Evolutionary conservation across 1,284 basidiomycete species (phyloP).

Genomic region (Malassezia vespertilionis): DNA sequence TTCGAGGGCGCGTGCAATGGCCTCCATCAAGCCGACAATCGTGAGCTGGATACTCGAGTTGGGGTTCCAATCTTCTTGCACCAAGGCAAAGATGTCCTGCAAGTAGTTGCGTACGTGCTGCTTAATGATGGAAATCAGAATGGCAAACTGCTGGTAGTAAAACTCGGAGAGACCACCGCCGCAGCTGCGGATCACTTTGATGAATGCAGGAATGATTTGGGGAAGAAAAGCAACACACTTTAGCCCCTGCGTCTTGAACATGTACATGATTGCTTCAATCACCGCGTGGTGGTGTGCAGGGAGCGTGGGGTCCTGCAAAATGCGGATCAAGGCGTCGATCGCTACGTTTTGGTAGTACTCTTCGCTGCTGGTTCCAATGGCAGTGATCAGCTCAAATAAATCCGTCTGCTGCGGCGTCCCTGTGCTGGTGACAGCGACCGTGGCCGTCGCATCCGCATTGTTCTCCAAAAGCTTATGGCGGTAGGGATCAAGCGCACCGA

Average conservation of each 20-base stretch:
- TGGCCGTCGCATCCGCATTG: slow-evolving; percentile 63
- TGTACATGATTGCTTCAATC: slow-evolving; percentile 97
- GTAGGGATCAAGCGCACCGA: slow-evolving; percentile 97
- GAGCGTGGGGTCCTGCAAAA: slow-evolving; percentile 58
- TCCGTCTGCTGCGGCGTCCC: slow-evolving; percentile 50
- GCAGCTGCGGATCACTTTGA: slow-evolving; percentile 72
- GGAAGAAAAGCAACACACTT: slow-evolving; percentile 93
- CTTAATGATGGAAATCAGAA: slow-evolving; percentile 91
- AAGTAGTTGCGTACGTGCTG: slow-evolving; percentile 77
- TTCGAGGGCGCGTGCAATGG: slow-evolving; percentile 86
- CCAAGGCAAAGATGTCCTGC: slow-evolving; percentile 43
- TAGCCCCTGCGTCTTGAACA: slow-evolving; percentile 94
- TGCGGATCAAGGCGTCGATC: slow-evolving; percentile 74
- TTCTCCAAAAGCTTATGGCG: slow-evolving; percentile 74
- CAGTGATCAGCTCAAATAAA: slow-evolving; percentile 54
- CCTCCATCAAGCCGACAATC: slow-evolving; percentile 84
- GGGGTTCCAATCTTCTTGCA: slow-evolving; percentile 45
- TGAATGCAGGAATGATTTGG: slow-evolving; percentile 92
- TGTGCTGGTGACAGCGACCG: slow-evolving; percentile 50
- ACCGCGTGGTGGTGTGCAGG: slow-evolving; percentile 62
- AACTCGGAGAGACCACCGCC: slow-evolving; percentile 72
- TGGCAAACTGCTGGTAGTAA: slow-evolving; percentile 89
- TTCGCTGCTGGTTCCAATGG: slow-evolving; percentile 53
- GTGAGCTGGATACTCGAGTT: slow-evolving; percentile 75
- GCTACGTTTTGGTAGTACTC: slow-evolving; percentile 98